These are phyloP conservation scores for Claviceps africana DNA, from an alignment of 2,329 filamentous ascomycete genomes.

Conservation along the genomic window DNA sequence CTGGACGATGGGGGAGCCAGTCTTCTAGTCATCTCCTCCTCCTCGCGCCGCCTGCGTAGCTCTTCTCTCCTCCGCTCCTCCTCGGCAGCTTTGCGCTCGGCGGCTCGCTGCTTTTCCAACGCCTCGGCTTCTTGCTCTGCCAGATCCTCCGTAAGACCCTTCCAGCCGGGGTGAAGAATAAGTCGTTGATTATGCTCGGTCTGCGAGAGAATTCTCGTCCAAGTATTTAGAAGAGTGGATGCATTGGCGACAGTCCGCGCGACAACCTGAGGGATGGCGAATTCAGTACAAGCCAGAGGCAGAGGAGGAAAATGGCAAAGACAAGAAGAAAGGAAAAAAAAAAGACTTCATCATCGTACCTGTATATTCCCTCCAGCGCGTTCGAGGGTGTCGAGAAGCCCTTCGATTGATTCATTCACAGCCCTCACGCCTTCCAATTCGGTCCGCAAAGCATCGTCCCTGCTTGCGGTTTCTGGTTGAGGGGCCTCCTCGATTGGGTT, in stretches of 20 bases:
- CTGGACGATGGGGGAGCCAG: slow-evolving; percentile 16
- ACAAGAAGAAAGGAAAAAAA: background rate
- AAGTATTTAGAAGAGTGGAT: slow-evolving; percentile 81
- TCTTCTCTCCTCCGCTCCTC: slow-evolving; percentile 67
- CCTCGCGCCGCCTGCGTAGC: slow-evolving; percentile 47
- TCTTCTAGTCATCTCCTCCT: slow-evolving; percentile 35
- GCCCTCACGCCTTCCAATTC: slow-evolving; percentile 74
- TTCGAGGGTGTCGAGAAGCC: slow-evolving; percentile 56
- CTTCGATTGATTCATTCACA: slow-evolving; percentile 80
- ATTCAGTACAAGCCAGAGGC: background rate
- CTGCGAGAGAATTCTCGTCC: slow-evolving; percentile 90
- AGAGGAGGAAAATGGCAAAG: background rate
- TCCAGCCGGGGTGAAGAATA: slow-evolving; percentile 77
- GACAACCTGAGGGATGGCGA: slow-evolving; percentile 48
- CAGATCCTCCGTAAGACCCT: slow-evolving; percentile 75
- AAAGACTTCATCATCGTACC: slow-evolving; percentile 25
- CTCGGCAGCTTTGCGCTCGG: slow-evolving; percentile 61
- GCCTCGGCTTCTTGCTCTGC: slow-evolving; percentile 76
- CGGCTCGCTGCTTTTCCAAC: slow-evolving; percentile 57
- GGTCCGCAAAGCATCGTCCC: slow-evolving; percentile 58
- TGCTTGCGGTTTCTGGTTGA: slow-evolving; percentile 37
- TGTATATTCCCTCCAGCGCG: slow-evolving; percentile 66
- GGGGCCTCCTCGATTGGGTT: slow-evolving; percentile 28
- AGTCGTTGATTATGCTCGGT: slow-evolving; percentile 95
- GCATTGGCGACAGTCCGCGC: slow-evolving; percentile 75